Percentiles rank a stretch among this genome's conserved stretches.
Evolutionary conservation across 2,329 filamentous ascomycete species (phyloP).

Genomic region (Cucurbitaria berberidis): DNA sequence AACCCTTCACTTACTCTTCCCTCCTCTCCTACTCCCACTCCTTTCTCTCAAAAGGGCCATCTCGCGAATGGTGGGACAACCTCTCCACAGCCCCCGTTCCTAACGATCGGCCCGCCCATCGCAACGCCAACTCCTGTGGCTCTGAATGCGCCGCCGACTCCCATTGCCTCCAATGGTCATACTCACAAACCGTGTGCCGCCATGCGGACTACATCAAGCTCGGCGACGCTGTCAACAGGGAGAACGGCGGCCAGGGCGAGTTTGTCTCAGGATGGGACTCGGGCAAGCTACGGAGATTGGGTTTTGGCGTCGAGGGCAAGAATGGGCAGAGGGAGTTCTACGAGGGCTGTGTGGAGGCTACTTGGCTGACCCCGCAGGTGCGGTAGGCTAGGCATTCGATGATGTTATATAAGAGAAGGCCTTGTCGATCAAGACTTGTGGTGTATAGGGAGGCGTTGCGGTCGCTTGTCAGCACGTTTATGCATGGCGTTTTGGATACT

Average conservation of each 20-base stretch:
- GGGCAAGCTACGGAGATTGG: conserved; percentile 44
- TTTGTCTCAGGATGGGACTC: conserved; percentile 50
- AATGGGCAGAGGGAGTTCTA: conserved; percentile 39
- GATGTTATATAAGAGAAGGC: conserved; percentile 6
- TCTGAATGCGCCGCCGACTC: conserved; percentile 43
- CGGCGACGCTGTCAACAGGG: conserved; percentile 40
- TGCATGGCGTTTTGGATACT: conserved; percentile 35
- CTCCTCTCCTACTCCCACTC: conserved; percentile 47
- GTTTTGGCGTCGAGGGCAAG: conserved; percentile 42
- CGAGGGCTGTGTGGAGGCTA: conserved; percentile 46
- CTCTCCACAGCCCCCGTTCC: conserved; percentile 40
- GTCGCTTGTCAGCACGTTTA: conserved; percentile 24
- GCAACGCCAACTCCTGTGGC: conserved; percentile 41
- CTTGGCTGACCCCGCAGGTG: conserved; percentile 47
- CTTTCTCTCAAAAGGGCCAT: conserved; percentile 40
- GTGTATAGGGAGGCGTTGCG: conserved; percentile 33
- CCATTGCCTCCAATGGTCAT: conserved; percentile 47
- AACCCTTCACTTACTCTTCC: conserved; percentile 47
- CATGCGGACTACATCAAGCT: conserved; percentile 46
- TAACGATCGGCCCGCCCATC: conserved; percentile 44
- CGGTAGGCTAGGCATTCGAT: conserved; percentile 12
- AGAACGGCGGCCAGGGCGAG: conserved; percentile 44
- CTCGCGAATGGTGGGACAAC: conserved; percentile 47
- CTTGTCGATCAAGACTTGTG: conserved; percentile 10
- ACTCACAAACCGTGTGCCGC: conserved; percentile 47